Evolutionary conservation across 1,284 basidiomycete species (phyloP).

Genomic region (Rhodotorula sp.): DNA sequence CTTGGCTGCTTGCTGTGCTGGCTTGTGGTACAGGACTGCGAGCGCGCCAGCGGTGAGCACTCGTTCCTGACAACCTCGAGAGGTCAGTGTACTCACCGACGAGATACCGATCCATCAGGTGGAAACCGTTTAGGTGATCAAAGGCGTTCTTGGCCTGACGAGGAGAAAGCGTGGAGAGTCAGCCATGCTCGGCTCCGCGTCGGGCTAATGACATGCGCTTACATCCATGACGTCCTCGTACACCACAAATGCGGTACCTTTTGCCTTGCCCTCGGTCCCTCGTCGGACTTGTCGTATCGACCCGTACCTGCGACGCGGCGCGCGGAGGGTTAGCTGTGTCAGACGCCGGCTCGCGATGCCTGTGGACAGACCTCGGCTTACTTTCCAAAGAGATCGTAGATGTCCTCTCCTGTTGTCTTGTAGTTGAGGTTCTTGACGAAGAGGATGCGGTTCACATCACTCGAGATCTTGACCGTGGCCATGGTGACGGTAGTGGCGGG

Average conservation of each 20-base stretch:
- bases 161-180: neutral
- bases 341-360: too few species aligned
- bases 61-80: neutral
- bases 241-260: slow-evolving; percentile 87
- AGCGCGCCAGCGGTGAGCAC: neutral
- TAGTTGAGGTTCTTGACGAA: slow-evolving; percentile 75
- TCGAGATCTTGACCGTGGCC: slow-evolving; percentile 38
- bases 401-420: slow-evolving; percentile 73
- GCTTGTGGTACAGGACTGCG: slow-evolving; percentile 93
- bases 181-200: too few species aligned
- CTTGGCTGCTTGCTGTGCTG: slow-evolving; percentile 89
- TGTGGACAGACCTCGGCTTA: neutral
- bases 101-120: slow-evolving; percentile 96
- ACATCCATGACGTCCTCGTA: slow-evolving; percentile 53
- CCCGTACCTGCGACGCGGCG: slow-evolving; percentile 60
- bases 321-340: neutral
- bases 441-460: slow-evolving; percentile 45
- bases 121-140: slow-evolving; percentile 96
- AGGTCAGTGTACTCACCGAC: slow-evolving; percentile 46
- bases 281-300: slow-evolving; percentile 93
- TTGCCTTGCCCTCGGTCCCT: slow-evolving; percentile 86
- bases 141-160: slow-evolving; percentile 74
- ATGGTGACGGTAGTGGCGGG: neutral
- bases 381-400: slow-evolving; percentile 96
- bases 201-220: slow-evolving; percentile 1